phyloP scores from a whole-genome alignment of 2,329 filamentous ascomycete species.

The Aspergillus fijiensis region DNA sequence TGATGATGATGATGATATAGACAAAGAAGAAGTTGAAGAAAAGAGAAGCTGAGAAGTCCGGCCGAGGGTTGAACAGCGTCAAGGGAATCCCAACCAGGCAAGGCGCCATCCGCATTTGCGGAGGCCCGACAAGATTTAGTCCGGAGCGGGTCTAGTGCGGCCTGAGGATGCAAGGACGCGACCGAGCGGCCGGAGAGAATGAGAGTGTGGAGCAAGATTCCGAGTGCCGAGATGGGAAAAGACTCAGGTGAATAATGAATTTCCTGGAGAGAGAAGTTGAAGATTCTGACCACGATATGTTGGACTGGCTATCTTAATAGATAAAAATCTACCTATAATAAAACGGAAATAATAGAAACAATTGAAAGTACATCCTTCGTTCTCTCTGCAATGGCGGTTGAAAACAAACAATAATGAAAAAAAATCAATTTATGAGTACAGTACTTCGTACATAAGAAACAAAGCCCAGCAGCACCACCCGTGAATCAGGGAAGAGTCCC shows the following conservation, averaged over 20 bases:
- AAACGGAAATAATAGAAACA: neutral
- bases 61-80: neutral
- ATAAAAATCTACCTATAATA: too few species aligned
- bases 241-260: conserved; percentile 6
- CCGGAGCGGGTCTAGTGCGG: conserved; percentile 17
- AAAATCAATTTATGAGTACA: too few species aligned
- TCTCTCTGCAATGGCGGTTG: neutral
- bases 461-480: too few species aligned
- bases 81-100: neutral
- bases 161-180: conserved; percentile 14
- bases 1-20: neutral
- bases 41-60: conserved; percentile 7
- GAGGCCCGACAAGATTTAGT: conserved; percentile 17
- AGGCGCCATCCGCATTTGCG: conserved; percentile 17
- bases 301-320: too few species aligned
- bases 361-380: neutral
- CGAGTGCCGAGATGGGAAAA: conserved; percentile 21
- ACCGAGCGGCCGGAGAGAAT: conserved; percentile 19
- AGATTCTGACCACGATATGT: neutral
- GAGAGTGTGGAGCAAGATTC: conserved; percentile 18
- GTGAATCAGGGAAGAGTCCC: neutral
- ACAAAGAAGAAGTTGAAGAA: conserved; percentile 7
- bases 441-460: too few species aligned
- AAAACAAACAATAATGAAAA: neutral
- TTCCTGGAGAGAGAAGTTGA: neutral